Conservation (phyloP, 2,329 filamentous ascomycete species). For the Aspergillus tamarii region DNA sequence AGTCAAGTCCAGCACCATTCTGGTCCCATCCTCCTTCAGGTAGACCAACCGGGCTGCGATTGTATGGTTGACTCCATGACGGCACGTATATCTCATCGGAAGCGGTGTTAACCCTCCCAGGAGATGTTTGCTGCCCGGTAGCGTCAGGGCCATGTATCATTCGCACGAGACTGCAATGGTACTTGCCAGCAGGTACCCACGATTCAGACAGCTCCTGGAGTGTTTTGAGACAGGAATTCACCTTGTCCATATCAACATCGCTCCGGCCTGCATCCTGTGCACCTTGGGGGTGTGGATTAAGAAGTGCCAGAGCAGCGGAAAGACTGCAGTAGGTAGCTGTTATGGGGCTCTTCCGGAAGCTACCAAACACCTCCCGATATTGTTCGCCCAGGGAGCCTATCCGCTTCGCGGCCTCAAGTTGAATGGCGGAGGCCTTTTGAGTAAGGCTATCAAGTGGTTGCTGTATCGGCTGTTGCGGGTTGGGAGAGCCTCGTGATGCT, state of each 20-base stretch:
- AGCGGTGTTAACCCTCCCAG: neutral
- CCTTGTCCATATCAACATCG: neutral
- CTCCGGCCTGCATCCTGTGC: neutral
- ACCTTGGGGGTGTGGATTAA: neutral
- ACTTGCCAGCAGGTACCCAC: neutral
- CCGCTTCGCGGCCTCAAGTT: slow-evolving; percentile 23
- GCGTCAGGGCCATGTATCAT: neutral
- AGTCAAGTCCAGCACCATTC: neutral
- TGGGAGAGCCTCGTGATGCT: neutral
- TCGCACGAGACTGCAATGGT: neutral
- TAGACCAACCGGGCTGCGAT: neutral
- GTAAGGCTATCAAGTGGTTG: neutral
- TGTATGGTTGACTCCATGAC: neutral
- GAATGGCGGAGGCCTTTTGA: neutral
- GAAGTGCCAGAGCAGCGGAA: slow-evolving; percentile 33
- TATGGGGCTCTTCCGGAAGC: slow-evolving; percentile 39
- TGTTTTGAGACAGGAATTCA: neutral
- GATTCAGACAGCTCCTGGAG: neutral
- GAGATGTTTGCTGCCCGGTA: neutral
- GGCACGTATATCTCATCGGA: neutral
- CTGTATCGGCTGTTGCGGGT: slow-evolving; percentile 11
- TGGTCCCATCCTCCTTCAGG: neutral
- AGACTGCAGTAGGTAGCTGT: slow-evolving; percentile 41
- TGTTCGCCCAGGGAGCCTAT: slow-evolving; percentile 32
- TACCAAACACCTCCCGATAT: slow-evolving; percentile 38